A percentile compares a stretch with the other conserved stretches of the same genome.
These are phyloP conservation scores for Pythium periplocum DNA, from an alignment of 352 stramenopile genomes.

Conservation along the genomic window DNA sequence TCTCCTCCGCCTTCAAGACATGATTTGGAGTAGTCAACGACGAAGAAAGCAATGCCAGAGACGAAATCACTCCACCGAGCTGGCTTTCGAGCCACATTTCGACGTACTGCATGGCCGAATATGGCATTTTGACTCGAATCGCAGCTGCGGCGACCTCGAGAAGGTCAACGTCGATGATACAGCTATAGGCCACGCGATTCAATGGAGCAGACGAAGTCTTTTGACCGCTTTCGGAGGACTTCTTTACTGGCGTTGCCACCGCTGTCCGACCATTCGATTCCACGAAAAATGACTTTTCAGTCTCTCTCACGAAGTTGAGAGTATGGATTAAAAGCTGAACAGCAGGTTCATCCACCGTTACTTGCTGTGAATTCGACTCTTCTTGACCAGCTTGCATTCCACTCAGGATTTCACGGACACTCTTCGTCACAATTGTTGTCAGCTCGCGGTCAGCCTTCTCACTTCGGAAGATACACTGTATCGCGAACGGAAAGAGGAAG, in stretches of 20 bases:
- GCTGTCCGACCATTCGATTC: constrained; percentile 37
- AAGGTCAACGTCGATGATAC: constrained; percentile 54
- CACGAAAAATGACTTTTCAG: constrained; percentile 68
- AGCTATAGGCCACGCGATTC: constrained; percentile 46
- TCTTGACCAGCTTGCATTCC: not conserved
- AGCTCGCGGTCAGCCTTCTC: constrained; percentile 7
- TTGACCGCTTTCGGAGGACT: not conserved
- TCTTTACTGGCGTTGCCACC: constrained; percentile 5
- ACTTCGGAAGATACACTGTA: constrained; percentile 8
- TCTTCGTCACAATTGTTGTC: constrained; percentile 29
- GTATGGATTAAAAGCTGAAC: constrained; percentile 72
- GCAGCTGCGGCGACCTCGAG: constrained; percentile 60
- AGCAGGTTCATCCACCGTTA: constrained; percentile 3
- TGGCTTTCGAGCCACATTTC: constrained; percentile 80
- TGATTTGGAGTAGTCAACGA: not conserved
- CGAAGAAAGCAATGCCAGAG: constrained; percentile 18
- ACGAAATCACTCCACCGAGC: constrained; percentile 40
- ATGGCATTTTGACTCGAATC: constrained; percentile 77
- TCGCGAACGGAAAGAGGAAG: constrained; percentile 70
- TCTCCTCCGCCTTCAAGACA: constrained; percentile 15
- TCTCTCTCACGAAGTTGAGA: constrained; percentile 79
- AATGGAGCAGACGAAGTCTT: too few relatives aligned
- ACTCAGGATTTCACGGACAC: constrained; percentile 33
- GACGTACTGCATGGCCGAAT: constrained; percentile 87
- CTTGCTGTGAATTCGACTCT: too few relatives aligned